Evolutionary conservation across 2,329 filamentous ascomycete species (phyloP), one percentile per base, ranked within the genome.

Genomic region (Colletotrichum graminicola): DNA sequence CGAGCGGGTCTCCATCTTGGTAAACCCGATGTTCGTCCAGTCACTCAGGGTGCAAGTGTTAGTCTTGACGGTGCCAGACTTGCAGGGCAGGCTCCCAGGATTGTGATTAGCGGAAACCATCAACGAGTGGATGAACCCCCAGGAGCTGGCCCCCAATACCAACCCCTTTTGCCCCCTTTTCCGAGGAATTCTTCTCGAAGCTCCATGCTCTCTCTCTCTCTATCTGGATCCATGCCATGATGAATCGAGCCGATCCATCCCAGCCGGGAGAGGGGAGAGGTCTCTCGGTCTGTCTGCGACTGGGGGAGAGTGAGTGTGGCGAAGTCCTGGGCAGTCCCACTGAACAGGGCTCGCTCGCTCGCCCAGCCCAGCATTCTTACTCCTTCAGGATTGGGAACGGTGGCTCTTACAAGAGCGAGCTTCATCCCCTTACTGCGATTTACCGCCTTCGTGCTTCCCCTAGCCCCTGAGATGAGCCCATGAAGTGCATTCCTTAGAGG

Each of bases 361-460:
- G 41, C 41, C 1, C 16, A 51, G 21, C 16, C 45, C 55, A 51
- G 10, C 26, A 32, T 36, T 16, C n/a, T 21, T 34, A 34, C 41
- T 16, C 32, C 7, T 29, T 14, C 57, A 62, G 57, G 64, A 43
- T 51, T 55, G 36, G 26, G 43, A 49, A 41, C n/a, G 59, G 59
- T 43, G 67, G 56, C 65, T 71, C 51, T 47, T 41, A 57, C 57
- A 67, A 32, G 67, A 67, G 56, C 23, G 67, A 67, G 56, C 23
- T 23, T 43, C 26, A 41, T 54, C 68, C 57, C 68, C 64, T 67
- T 52, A 68, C n/a, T n/a, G n/a, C n/a, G n/a, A 54, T 62, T 61
- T 62, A 43, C 56, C 49, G 64, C 57, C 57, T 43, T 23, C 21
- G 54, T 45, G 36, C 49, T 41, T 41, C 23, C 18, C 45, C 12